Percentiles rank a stretch among this genome's conserved stretches.
phyloP scores from a whole-genome alignment of 2,329 filamentous ascomycete genomes.

The Fusarium brevicatenulatum region DNA sequence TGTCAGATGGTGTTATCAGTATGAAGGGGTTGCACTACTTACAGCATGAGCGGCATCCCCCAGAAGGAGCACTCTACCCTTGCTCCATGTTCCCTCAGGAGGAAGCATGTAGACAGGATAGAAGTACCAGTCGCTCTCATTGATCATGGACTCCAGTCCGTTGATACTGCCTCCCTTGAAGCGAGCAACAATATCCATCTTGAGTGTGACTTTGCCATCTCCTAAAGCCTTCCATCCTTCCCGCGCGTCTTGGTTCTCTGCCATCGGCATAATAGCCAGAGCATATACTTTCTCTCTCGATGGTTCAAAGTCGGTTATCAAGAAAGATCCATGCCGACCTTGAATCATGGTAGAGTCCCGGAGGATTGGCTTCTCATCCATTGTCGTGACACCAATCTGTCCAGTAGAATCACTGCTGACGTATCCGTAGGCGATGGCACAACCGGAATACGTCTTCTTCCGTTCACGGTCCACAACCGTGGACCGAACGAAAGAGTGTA shows the following conservation, averaged over 20 bases:
- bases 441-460: background rate
- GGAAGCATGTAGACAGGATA: background rate
- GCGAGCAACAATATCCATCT: rapidly evolving
- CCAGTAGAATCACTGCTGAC: background rate
- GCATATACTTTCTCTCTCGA: rapidly evolving
- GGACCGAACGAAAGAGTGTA: background rate
- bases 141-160: rapidly evolving
- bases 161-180: rapidly evolving
- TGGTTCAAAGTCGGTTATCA: background rate
- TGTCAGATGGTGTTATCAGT: rapidly evolving
- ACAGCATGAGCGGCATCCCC: background rate
- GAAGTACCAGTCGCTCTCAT: background rate
- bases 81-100: background rate
- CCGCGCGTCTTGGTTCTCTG: background rate
- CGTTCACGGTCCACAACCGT: background rate
- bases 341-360: rapidly evolving
- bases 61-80: background rate
- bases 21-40: rapidly evolving
- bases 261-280: background rate
- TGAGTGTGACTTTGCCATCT: background rate
- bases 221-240: background rate
- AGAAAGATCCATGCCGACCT: background rate
- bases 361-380: rapidly evolving
- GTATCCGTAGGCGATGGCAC: background rate
- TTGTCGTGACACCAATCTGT: rapidly evolving